Conservation (phyloP, 1,139 yeast genomes). For the Taphrina wiesneri region DNA sequence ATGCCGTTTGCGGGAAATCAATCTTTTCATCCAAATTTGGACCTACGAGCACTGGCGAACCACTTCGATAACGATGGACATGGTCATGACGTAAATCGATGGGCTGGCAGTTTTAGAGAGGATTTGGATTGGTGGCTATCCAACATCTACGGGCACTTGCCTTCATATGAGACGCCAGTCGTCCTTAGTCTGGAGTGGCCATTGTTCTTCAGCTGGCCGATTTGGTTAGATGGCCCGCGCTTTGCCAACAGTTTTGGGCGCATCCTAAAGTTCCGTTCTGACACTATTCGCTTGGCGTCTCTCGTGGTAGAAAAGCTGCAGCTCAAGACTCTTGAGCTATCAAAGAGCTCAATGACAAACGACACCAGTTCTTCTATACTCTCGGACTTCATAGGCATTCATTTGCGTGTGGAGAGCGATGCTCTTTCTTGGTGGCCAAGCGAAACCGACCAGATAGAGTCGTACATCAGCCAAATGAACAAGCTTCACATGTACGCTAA, state of each 20-base stretch:
- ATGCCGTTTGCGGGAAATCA: neutral
- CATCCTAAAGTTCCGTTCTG: neutral
- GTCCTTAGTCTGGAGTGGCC: neutral
- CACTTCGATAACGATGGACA: neutral
- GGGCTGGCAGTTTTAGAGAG: slow-evolving; percentile 6
- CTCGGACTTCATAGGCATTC: neutral
- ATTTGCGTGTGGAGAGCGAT: slow-evolving; percentile 3
- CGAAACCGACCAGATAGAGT: neutral
- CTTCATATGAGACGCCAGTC: neutral
- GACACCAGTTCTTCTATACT: neutral
- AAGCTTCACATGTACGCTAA: neutral
- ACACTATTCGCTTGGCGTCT: neutral
- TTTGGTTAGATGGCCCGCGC: slow-evolving; percentile 4
- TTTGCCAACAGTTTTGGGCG: slow-evolving; percentile 8
- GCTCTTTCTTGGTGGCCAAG: slow-evolving; percentile 3
- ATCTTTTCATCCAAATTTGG: neutral
- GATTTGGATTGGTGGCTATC: slow-evolving; percentile 10
- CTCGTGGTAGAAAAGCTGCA: neutral
- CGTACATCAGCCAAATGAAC: neutral
- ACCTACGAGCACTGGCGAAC: neutral
- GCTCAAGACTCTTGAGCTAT: neutral
- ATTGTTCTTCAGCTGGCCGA: neutral
- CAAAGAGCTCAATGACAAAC: neutral
- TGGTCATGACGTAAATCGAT: neutral
- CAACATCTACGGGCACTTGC: neutral